Conservation (phyloP, 2,329 filamentous ascomycete species). For the Fusarium agapanthi region DNA sequence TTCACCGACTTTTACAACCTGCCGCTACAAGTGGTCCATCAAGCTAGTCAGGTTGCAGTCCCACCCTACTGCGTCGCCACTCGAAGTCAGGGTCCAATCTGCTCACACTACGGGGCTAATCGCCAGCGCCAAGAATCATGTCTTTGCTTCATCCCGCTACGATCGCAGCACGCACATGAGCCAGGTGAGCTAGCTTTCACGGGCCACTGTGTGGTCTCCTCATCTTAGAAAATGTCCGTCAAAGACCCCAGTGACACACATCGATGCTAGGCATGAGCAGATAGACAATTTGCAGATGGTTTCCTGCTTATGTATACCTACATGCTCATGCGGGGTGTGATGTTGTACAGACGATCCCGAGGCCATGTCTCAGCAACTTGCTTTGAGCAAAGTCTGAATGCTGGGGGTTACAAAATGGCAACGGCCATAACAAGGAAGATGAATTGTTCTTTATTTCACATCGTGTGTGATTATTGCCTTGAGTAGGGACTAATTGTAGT, state of each 20-base stretch:
- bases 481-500: not conserved
- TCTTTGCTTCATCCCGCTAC: slow-evolving; percentile 32
- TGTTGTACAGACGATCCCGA: not conserved
- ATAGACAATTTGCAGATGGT: not conserved
- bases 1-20: slow-evolving; percentile 47
- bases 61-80: slow-evolving; percentile 33
- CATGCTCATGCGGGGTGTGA: not conserved
- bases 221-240: not conserved
- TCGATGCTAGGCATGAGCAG: not conserved
- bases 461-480: not conserved
- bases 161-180: not conserved
- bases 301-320: not conserved
- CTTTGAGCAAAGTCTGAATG: not conserved
- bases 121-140: slow-evolving; percentile 17
- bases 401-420: not conserved
- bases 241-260: not conserved
- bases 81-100: slow-evolving; percentile 42
- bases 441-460: not conserved
- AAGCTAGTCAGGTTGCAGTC: slow-evolving; percentile 35
- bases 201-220: not conserved
- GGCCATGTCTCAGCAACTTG: not conserved
- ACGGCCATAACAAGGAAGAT: not conserved
- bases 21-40: slow-evolving; percentile 38
- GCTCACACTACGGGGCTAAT: slow-evolving; percentile 21
- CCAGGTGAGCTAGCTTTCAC: slow-evolving; percentile 2